Percentiles rank a stretch among this genome's conserved stretches.
These are phyloP conservation scores for Phytophthora boehmeriae DNA, from an alignment of 352 stramenopile species.

Conservation along the genomic window DNA sequence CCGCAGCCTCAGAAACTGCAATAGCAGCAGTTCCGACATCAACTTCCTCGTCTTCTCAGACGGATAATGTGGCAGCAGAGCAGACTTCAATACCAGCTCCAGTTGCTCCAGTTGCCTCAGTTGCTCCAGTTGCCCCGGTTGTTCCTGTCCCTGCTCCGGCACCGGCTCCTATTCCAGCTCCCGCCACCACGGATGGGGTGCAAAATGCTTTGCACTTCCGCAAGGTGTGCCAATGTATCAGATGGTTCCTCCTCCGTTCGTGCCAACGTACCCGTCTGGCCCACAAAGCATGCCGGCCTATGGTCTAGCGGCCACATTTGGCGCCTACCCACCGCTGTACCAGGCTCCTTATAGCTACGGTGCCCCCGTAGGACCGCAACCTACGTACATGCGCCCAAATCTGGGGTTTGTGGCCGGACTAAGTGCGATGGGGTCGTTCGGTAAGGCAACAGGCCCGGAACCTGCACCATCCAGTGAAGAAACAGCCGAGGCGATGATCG, in stretches of 20 bases:
- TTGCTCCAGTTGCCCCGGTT: conserved; percentile 9
- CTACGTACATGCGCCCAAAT: conserved; percentile 36
- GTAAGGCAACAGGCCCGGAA: conserved; percentile 23
- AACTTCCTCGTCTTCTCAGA: conserved; percentile 9
- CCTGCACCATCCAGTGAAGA: conserved; percentile 28
- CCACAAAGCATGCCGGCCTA: conserved; percentile 43
- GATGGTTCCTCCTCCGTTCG: conserved; percentile 33
- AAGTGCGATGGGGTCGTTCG: conserved; percentile 39
- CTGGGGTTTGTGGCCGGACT: conserved; percentile 43
- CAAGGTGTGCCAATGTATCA: conserved; percentile 35
- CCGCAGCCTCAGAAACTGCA: conserved; percentile 6
- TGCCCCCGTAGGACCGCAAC: conserved; percentile 29
- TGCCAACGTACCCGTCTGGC: conserved; percentile 37
- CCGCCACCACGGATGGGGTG: conserved; percentile 5
- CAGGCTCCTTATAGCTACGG: conserved; percentile 48
- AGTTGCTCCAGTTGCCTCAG: conserved; percentile 1
- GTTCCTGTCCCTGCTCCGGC: conserved; percentile 1
- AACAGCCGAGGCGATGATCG: conserved; percentile 47
- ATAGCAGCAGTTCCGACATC: conserved; percentile 4
- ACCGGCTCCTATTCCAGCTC: conserved; percentile 2
- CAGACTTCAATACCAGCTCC: not conserved
- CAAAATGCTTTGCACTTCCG: conserved; percentile 1
- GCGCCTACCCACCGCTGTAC: conserved; percentile 47
- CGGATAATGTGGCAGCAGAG: conserved; percentile 2
- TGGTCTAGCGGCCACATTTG: conserved; percentile 43